Base-by-base conservation (phyloP, 108 stramenopile genomes). In the Cylindrotheca closterium region DNA sequence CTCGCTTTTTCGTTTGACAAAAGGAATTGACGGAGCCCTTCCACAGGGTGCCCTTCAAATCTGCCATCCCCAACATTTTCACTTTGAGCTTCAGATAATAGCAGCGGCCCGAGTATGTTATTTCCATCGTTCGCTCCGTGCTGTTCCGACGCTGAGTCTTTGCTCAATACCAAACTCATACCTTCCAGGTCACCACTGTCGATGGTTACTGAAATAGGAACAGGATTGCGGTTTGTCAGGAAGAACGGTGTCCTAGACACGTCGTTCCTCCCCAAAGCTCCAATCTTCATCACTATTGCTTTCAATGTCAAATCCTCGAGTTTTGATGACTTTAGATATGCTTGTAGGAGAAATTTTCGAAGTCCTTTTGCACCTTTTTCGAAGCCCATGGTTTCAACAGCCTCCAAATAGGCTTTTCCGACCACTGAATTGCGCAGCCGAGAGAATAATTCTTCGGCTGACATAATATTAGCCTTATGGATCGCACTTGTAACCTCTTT, bases 171-270 rank as follows among this genome's bases (percentile, higher is more conserved):
- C 18, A 91, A 67, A 24, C 57, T 48, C 83, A 88, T 82, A n/a
- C 84, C 75, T 55, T 85, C 87, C 18, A 88, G 74, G 47, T 75
- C 77, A 31, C 81, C 63, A 31, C 82, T 72, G 31, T 88, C 77
- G 15, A 82, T 77, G 12, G 68, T 72, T n/a, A 88, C 63, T 15
- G 69, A 58, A 15, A 88, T 56, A 29, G 87, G 81, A 23, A 85
- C 59, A 23, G 85, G 90, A 63, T 91, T 91, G 57, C 77, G 69
- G 55, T 91, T 91, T 25, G 82, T 85, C 30, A 91, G 57, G 55
- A 74, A 68, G 2, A 91, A 31, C 24, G 83, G 80, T 3, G 68
- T 57, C 8, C 66, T 66, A 30, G 74, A 67, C 7, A 77, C 48
- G 37, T 75, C 72, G 48, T 75, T 78, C 30, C 73, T 59, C 29